Base-by-base conservation (phyloP, 306 rosid genomes). In the Carpinus viminea region DNA sequence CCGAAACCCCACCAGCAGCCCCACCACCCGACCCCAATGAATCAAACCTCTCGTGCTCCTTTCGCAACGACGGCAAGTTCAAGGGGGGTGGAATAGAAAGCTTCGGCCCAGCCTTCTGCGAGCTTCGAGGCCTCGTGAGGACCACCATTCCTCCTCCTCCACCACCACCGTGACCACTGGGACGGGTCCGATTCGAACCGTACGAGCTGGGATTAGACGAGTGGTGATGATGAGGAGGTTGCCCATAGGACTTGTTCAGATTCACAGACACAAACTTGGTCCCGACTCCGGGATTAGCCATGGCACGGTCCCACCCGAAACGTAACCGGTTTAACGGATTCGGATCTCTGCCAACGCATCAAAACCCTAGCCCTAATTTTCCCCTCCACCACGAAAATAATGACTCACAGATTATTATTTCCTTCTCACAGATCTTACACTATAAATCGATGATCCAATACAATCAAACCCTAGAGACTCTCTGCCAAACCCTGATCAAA, bases 1-100 rank as follows among this genome's bases (percentile, higher is more conserved):
- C 97, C 0, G 93, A 76, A 77, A 79, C 87, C 10, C 88, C 95
- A 0, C 95, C 97, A 0, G 91, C 82, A 0, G 83, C 81, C 12
- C 98, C 98, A 4, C 89, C 82, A 0, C 88, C 86, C 0, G 94
- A 81, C 53, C 97, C 97, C 73, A 86, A 77, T 2, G 92, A 83
- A 88, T 95, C 98, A 68, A 92, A 91, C 31, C 90, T 89, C 79
- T 95, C 97, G 5, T 95, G 97, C 86, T 95, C 98, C 66, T 88
- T 95, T 65, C 98, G 84, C 72, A 95, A 60, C 1, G 98, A 95
- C 41, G 98, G 98, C 9, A 95, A 88, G 76, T 95, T 95, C 90
- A 95, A 86, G 93, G 98, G 98, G 97, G 98, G 91, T 62, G 98
- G 98, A 85, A 95, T 93, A 52, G 97, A 90, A 84, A 95, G 98